phyloP scores from a whole-genome alignment of 2,329 filamentous ascomycete genomes.

The Rosellinia necatrix region DNA sequence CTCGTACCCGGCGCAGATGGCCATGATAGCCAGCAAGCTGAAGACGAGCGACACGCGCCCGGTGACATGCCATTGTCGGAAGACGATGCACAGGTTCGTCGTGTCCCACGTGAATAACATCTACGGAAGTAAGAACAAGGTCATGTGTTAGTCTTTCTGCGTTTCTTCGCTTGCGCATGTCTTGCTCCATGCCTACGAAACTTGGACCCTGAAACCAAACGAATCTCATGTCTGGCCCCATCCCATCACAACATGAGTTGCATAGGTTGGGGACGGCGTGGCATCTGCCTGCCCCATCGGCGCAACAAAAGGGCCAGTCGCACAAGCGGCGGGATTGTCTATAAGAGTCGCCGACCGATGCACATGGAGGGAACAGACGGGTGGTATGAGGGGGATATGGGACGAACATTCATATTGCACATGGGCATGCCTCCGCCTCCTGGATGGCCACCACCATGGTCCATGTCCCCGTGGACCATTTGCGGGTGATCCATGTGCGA shows the following conservation, averaged over 20 bases:
- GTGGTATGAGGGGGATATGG: neutral
- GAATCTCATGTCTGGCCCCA: too few species aligned
- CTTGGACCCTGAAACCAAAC: neutral
- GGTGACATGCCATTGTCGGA: conserved; percentile 85
- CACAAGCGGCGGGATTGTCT: neutral
- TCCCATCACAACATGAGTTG: too few species aligned
- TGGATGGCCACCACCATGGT: conserved; percentile 52
- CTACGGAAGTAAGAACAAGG: conserved; percentile 49
- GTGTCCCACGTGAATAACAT: conserved; percentile 99
- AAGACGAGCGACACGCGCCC: conserved; percentile 74
- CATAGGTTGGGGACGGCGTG: neutral
- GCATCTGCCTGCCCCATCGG: neutral
- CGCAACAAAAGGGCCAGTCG: neutral
- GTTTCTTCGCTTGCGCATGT: neutral
- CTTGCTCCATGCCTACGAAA: neutral
- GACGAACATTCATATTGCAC: conserved; percentile 89
- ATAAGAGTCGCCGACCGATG: neutral
- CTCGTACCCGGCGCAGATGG: conserved; percentile 91
- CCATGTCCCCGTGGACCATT: conserved; percentile 62
- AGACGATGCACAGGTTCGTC: conserved; percentile 92
- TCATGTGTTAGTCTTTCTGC: conserved; percentile 9
- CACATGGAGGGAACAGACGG: neutral
- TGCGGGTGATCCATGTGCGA: conserved; percentile 51
- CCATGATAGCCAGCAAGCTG: conserved; percentile 81
- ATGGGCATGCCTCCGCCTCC: conserved; percentile 52